Conservation (phyloP, 2,329 filamentous ascomycete species). For the Thielaviopsis euricoi region DNA sequence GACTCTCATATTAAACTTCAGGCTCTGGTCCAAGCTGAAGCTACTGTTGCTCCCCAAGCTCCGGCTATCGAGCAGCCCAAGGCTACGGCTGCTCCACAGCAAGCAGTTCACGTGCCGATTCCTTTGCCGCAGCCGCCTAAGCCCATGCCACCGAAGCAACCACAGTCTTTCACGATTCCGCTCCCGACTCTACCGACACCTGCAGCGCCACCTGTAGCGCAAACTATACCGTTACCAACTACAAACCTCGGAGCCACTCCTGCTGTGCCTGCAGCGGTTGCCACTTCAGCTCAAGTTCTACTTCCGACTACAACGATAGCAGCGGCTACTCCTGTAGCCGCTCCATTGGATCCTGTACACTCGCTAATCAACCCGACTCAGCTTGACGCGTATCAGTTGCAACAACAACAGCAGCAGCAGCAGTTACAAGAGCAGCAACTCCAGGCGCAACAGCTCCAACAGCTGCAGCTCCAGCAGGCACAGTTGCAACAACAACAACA, state of each 20-base stretch:
- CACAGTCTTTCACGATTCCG: slow-evolving; percentile 7
- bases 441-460: slow-evolving; percentile 5
- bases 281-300: neutral
- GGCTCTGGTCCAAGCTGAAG: slow-evolving; percentile 6
- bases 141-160: neutral
- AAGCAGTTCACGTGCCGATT: neutral
- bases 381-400: slow-evolving; percentile 6
- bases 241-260: neutral
- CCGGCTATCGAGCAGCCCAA: neutral
- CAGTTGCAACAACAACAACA: slow-evolving; percentile 2
- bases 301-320: neutral
- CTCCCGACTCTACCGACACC: slow-evolving; percentile 3
- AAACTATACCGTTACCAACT: neutral
- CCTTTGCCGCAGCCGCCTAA: slow-evolving; percentile 1
- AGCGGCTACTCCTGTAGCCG: neutral
- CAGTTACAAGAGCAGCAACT: slow-evolving; percentile 2
- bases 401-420: slow-evolving; percentile 5
- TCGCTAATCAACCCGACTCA: slow-evolving; percentile 1
- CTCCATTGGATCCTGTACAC: slow-evolving; percentile 6
- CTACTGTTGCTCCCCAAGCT: neutral
- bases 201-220: neutral
- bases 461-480: slow-evolving; percentile 1
- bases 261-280: neutral
- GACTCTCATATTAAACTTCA: slow-evolving; percentile 5
- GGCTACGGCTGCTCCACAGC: neutral